Evolutionary conservation across 306 rosid genomes (phyloP), one percentile per base, ranked within the genome.

Genomic region (Chamaecrista fasciculata): DNA sequence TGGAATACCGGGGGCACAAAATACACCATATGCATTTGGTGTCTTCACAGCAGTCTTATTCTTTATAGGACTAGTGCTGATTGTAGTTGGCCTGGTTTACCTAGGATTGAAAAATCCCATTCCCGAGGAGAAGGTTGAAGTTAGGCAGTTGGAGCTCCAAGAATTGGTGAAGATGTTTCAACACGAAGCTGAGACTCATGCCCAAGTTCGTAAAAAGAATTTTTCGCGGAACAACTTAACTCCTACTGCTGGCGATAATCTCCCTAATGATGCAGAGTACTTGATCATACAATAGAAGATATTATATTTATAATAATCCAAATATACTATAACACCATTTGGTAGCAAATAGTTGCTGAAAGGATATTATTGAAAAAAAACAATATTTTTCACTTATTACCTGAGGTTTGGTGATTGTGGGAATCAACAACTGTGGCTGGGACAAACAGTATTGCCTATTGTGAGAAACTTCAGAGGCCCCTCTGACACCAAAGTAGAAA

Each of bases 111-210:
- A 91, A 69, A 67, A 15, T 39, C 99, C 97, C 2, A 14, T 85
- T 63, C 57, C 58, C 4, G 91, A 68, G 56, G 91, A 82, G 8
- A 55, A 80, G 76, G 97, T 95, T 12, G 82, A 85, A 71, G 87
- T 89, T 24, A 84, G 95, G 86, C 91, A 76, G 78, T 67, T 95
- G 75, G 96, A 95, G 79, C 87, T 95, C 28, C 82, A 95, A 31
- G 86, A 86, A 55, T 52, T 89, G 61, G 97, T 94, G 47, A 81
- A 85, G 76, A 78, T 85, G 89, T 94, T 94, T 71, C 91, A 95
- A 84, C 96, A 91, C n/a, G 99, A 95, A 39, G 99, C 99, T n/a
- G 96, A 89, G 75, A 85, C 82, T 82, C 97, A 95, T 77, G 99
- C 92, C 25, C 91, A 78, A 80, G 91, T 91, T 47, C 79, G 86